Evolutionary conservation across 2,329 filamentous ascomycete genomes (phyloP).

Genomic region (Ceratocystis papillata): DNA sequence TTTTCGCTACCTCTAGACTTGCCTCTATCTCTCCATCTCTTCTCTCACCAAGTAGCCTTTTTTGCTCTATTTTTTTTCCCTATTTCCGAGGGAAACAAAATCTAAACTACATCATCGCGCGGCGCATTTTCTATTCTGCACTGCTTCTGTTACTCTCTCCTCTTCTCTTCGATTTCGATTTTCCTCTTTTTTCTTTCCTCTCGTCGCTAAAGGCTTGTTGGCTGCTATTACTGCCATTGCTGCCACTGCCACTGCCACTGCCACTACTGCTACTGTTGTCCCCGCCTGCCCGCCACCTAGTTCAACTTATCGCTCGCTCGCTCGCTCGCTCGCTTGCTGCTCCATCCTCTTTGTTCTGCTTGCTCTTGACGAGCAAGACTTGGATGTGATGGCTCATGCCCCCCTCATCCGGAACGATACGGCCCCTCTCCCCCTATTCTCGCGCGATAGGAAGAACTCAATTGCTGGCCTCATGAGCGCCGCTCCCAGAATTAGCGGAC

Average conservation of each 20-base stretch:
- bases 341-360: constrained; percentile 5
- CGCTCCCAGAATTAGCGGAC: constrained; percentile 48
- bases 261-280: background rate
- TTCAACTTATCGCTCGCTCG: background rate
- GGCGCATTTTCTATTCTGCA: constrained; percentile 15
- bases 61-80: background rate
- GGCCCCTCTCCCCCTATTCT: constrained; percentile 45
- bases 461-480: constrained; percentile 41
- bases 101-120: constrained; percentile 22
- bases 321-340: background rate
- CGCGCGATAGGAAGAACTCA: constrained; percentile 38
- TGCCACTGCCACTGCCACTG: background rate
- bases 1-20: background rate
- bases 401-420: constrained; percentile 50
- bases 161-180: constrained; percentile 1
- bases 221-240: too few species aligned
- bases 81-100: constrained; percentile 8
- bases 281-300: background rate
- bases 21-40: constrained; percentile 11
- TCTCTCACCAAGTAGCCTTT: constrained; percentile 3
- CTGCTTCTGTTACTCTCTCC: background rate
- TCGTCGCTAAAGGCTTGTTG: too few species aligned
- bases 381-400: constrained; percentile 45
- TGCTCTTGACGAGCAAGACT: constrained; percentile 22
- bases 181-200: background rate